Evolutionary conservation across 139 green algal genomes (phyloP), one percentile per base, ranked within the genome.

Genomic region (Coelastrella sp.): DNA sequence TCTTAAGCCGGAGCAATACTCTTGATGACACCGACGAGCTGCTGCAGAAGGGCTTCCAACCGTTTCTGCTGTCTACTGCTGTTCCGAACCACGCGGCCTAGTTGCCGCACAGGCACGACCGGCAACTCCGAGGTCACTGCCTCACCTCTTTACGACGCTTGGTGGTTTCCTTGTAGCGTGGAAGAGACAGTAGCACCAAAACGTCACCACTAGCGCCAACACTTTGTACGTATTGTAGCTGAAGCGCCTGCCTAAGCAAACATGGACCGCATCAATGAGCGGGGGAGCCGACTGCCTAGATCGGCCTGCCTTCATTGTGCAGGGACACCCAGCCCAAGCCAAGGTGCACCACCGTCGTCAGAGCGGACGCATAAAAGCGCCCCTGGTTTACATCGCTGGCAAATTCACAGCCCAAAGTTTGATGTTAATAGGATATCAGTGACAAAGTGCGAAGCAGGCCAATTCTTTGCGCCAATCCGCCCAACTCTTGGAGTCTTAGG

Each of bases 121-220:
- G 64, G 64, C 64, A 71, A 71, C 64, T 71, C 64, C 64, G 16
- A 14, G n/a, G 5, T 32, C 68, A 6, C 8, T 6, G 8, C 22
- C 85, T 4, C 66, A 96, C 94, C 93, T 95, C 66, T 99, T 99
- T 4, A 99, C 98, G 59, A 99, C 98, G 91, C 93, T 97, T 11
- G 97, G 96, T 0, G 98, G 97, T 87, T 99, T 99, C 17, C 98
- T 94, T 0, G 95, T 96, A 56, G 96, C 96, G 92, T 99, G 98
- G 85, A 97, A 99, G n/a, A 94, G 92, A 17, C 93, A 92, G 92
- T 99, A 99, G 77, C 94, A 96, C 10, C 98, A 64, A 91, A 99
- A 99, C 0, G 98, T 99, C 3, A 99, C 77, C 0, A 96, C 59
- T 3, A 99, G 94, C n/a, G 98, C 97, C n/a, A 88, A 47, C n/a